Evolutionary conservation across 139 green algal genomes (phyloP), one percentile per base, ranked within the genome.

Genomic region (Nannochloris sp.): DNA sequence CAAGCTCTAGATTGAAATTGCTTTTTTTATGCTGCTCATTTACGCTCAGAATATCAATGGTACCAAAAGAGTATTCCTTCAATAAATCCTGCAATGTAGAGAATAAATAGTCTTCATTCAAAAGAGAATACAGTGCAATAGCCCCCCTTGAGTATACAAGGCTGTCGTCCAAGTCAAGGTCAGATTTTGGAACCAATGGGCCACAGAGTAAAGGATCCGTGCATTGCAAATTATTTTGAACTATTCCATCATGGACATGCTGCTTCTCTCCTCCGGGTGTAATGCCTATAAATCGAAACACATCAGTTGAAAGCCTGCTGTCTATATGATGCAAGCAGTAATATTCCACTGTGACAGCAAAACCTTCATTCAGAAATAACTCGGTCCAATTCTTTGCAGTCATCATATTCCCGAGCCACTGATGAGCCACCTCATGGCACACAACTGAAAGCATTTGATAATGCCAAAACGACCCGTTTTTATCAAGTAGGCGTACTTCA

Each of bases 351-450:
- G 16, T 16, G n/a, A 31, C 16, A 25, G 43, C 57, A 55, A 64
- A 31, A 36, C 57, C 57, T 53, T 64, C 57, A 34, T 64, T 64
- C 15, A 53, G n/a, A 15, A 23, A 23, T 14, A 58, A 29, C 57
- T 56, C 16, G 15, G 40, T 64, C 21, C 23, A 64, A 25, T 55
- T 25, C 19, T 25, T 31, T 18, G 12, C 16, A 29, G 40, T 53
- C 23, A 55, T 21, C n/a, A 64, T n/a, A 31, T 64, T 64, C 15
- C 57, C 57, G 12, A 55, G 23, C 57, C 57, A 64, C 19, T 64
- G 57, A 29, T 64, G 57, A 25, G 40, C 57, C 25, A 64, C 23
- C 21, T 64, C 57, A 64, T 64, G 57, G 7, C 57, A 64, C 19
- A 64, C 57, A 29, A 64, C 21, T n/a, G 21, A 57, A 0, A 21